Evolutionary conservation across 257 asterid species (phyloP), one percentile per base, ranked within the genome.

Genomic region (Gentiana straminea): DNA sequence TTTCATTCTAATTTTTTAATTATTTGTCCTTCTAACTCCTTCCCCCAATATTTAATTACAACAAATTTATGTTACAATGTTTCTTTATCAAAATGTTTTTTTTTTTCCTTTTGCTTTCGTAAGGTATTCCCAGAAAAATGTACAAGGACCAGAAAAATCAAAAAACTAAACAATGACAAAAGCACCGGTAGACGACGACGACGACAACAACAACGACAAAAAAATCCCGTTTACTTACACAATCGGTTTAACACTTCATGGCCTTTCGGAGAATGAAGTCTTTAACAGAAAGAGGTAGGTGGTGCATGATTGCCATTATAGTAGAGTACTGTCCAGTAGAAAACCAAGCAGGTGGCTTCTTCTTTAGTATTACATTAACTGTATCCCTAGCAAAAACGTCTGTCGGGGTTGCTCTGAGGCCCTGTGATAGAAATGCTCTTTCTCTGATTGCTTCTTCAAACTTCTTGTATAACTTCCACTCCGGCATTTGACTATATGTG

Each of bases 351-450:
- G 75, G 83, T 0, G 98, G 88, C 43, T 80, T 79, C 73, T 77
- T 63, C 77, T 79, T 78, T 38, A 87, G 80, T 70, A 91, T 81
- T 11, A 68, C 78, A 41, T 80, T 74, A 1, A 87, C 97, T 0
- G 93, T 83, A 71, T 75, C 78, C 87, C 75, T 83, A 0, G 95
- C 95, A 60, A 91, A 91, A 65, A 75, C 94, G 57, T 87, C 80
- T 8, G 98, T 61, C 34, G 95, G 77, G 39, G 94, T 79, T 13
- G 98, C 81, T 52, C 70, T 75, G 4, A 72, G 50, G 48, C 79
- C 72, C 64, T 87, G 98, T 3, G 96, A 84, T 10, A 71, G 11
- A 0, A 55, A 10, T 39, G 95, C 98, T 60, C 98, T 76, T 24
- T 75, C 84, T 67, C 77, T 69, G 54, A 91, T 91, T 7, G 80